Percentiles rank a stretch among this genome's conserved stretches.
Evolutionary conservation across 2,329 filamentous ascomycete species (phyloP).

Genomic region (Dactylonectria macrodidyma): DNA sequence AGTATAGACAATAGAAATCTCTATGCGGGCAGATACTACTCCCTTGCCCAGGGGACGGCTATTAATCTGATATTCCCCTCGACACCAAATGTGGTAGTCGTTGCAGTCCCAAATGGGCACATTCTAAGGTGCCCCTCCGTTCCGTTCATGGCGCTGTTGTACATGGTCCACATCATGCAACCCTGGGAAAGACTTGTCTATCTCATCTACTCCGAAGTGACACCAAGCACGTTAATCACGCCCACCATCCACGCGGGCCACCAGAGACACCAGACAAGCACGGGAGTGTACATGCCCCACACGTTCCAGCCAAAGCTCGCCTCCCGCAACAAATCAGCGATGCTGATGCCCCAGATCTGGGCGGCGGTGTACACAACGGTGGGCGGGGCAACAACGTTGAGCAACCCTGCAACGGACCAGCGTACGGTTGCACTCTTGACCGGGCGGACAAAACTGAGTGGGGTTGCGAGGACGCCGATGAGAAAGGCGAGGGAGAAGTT

Average conservation of each 20-base stretch:
- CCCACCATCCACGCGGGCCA: slow-evolving; percentile 91
- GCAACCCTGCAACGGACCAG: slow-evolving; percentile 62
- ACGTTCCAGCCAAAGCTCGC: slow-evolving; percentile 92
- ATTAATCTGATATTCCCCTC: slow-evolving; percentile 40
- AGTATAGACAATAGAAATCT: slow-evolving; percentile 49
- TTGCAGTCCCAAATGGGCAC: neutral
- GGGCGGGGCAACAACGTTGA: slow-evolving; percentile 75
- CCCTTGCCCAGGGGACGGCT: slow-evolving; percentile 40
- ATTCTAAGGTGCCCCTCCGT: neutral
- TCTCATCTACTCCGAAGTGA: slow-evolving; percentile 35
- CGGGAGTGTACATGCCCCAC: slow-evolving; percentile 89
- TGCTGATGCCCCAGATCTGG: slow-evolving; percentile 54
- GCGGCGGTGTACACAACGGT: slow-evolving; percentile 67
- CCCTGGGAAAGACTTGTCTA: too few relatives aligned
- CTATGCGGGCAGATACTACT: slow-evolving; percentile 39
- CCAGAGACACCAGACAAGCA: slow-evolving; percentile 96
- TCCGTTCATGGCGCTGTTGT: neutral
- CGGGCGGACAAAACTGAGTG: slow-evolving; percentile 81
- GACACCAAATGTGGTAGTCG: slow-evolving; percentile 14
- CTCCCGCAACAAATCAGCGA: slow-evolving; percentile 75
- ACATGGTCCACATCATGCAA: neutral
- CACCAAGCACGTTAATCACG: slow-evolving; percentile 67
- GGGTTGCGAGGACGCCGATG: slow-evolving; percentile 83
- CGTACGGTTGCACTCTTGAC: slow-evolving; percentile 57
- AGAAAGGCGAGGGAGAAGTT: slow-evolving; percentile 95